These are phyloP conservation scores for Wakefieldia striispora DNA, from an alignment of 768 basidiomycete genomes.

Conservation along the genomic window DNA sequence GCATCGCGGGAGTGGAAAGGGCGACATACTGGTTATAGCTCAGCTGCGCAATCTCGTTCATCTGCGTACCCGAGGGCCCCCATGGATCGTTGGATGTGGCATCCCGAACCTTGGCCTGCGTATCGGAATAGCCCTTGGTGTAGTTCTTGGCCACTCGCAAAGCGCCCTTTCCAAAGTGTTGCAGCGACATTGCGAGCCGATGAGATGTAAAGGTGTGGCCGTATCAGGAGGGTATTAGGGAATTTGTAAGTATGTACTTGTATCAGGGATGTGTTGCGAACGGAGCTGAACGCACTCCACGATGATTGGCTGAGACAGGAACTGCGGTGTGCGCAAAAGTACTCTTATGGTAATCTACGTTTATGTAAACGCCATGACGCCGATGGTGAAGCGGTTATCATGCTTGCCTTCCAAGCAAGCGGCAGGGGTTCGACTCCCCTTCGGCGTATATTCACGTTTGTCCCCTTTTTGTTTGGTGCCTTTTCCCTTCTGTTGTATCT, in stretches of 20 bases:
- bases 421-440: slow-evolving; percentile 80
- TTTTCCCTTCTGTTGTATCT: too few relatives aligned
- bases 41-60: slow-evolving; percentile 98
- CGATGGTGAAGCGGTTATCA: slow-evolving; percentile 91
- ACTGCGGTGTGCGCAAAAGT: slow-evolving; percentile 5
- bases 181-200: slow-evolving; percentile 46
- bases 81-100: slow-evolving; percentile 97
- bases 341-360: slow-evolving; percentile 1
- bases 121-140: slow-evolving; percentile 94
- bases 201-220: not conserved
- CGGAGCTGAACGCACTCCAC: slow-evolving; percentile 7
- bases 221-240: slow-evolving; percentile 10
- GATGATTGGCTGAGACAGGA: not conserved
- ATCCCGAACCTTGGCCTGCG: slow-evolving; percentile 93
- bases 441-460: too few relatives aligned
- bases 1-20: not conserved
- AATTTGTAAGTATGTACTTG: slow-evolving; percentile 5
- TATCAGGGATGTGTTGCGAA: slow-evolving; percentile 17
- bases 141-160: slow-evolving; percentile 92
- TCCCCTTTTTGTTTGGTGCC: too few relatives aligned
- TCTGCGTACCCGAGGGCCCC: slow-evolving; percentile 96
- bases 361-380: slow-evolving; percentile 27
- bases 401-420: slow-evolving; percentile 86
- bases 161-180: slow-evolving; percentile 81
- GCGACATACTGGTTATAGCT: slow-evolving; percentile 85